Evolutionary conservation across 2,329 filamentous ascomycete species (phyloP).

Genomic region (Pseudofabraea citricarpa): DNA sequence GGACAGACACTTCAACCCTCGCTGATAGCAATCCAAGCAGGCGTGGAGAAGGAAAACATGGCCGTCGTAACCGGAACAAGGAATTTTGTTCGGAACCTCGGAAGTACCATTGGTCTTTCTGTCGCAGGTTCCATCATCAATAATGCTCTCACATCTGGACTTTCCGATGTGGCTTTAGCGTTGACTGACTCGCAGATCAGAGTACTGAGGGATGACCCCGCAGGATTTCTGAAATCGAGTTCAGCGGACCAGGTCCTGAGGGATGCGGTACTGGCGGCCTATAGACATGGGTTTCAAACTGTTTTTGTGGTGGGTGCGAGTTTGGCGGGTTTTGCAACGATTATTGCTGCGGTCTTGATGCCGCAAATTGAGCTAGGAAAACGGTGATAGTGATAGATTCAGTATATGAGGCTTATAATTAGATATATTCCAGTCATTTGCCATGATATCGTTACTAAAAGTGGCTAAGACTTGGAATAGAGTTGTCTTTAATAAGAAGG

Average conservation of each 20-base stretch:
- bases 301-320: constrained; percentile 34
- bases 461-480: no score
- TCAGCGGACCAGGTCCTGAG: constrained; percentile 14
- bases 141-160: constrained; percentile 5
- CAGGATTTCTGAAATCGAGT: not conserved
- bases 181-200: constrained; percentile 18
- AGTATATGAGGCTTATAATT: no score
- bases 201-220: constrained; percentile 2
- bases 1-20: constrained; percentile 47
- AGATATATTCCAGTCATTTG: no score
- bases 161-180: constrained; percentile 22
- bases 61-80: constrained; percentile 30
- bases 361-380: constrained; percentile 24
- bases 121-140: constrained; percentile 36
- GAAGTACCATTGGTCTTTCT: constrained; percentile 34
- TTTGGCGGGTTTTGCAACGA: constrained; percentile 30
- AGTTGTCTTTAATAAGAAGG: no score
- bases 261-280: constrained; percentile 28
- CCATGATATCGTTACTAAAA: no score
- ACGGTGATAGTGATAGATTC: no score
- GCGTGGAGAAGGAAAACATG: constrained; percentile 34
- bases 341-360: constrained; percentile 29
- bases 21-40: constrained; percentile 34
- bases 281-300: constrained; percentile 32
- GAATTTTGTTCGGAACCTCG: constrained; percentile 36